Evolutionary conservation across 2,329 filamentous ascomycete genomes (phyloP).

Genomic region (Paracoccidioides brasiliensis): DNA sequence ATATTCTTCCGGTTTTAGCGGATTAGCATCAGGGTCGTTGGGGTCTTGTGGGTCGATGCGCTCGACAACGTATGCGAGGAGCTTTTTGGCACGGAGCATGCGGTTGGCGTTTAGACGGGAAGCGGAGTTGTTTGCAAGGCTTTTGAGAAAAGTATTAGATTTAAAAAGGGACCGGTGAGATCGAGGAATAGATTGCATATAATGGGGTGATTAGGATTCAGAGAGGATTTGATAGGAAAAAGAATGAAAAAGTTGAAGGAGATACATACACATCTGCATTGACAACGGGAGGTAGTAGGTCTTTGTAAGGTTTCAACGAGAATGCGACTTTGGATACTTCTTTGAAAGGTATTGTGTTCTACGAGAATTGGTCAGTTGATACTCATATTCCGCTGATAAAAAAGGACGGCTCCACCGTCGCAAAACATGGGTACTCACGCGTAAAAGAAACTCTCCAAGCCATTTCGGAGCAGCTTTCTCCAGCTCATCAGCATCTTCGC

Average conservation of each 20-base stretch:
- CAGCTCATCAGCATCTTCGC: conserved; percentile 64
- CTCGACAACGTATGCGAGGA: conserved; percentile 82
- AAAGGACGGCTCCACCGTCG: not conserved
- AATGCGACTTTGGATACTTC: conserved; percentile 97
- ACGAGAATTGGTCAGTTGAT: not conserved
- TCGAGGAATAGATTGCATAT: no score
- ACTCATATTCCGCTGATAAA: not conserved
- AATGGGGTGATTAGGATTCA: not conserved
- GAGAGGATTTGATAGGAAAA: not conserved
- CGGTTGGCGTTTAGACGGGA: conserved; percentile 90
- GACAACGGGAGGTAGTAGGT: conserved; percentile 60
- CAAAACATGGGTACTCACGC: conserved; percentile 32
- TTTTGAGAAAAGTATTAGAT: not conserved
- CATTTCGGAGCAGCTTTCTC: conserved; percentile 82
- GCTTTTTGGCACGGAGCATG: conserved; percentile 92
- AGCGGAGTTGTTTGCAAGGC: conserved; percentile 42
- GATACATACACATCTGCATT: conserved; percentile 51
- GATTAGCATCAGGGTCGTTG: conserved; percentile 43
- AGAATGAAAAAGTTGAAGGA: not conserved
- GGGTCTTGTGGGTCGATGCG: conserved; percentile 62
- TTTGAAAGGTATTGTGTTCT: conserved; percentile 72
- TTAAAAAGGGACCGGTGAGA: not conserved
- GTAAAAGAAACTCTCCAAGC: conserved; percentile 76
- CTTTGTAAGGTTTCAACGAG: conserved; percentile 68
- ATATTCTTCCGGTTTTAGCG: conserved; percentile 75